These are phyloP conservation scores for Adansonia digitata DNA, from an alignment of 345 rosid species.

Conservation along the genomic window DNA sequence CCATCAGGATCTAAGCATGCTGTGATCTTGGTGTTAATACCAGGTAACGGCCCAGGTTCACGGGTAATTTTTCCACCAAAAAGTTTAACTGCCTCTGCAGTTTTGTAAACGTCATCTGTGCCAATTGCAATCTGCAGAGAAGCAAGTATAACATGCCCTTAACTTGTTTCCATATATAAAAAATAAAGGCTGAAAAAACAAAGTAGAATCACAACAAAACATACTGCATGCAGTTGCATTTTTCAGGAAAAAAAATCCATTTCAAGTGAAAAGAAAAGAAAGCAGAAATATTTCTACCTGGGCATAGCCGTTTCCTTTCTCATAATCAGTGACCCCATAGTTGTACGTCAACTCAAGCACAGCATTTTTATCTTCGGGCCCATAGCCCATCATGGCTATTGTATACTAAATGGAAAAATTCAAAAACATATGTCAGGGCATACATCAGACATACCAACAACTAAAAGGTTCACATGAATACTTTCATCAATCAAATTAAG, in stretches of 20 bases:
- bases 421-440: background rate
- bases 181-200: background rate
- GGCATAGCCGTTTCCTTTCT: slow-evolving; percentile 69
- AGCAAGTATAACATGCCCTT: background rate
- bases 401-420: slow-evolving; percentile 42
- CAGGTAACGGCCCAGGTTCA: slow-evolving; percentile 97
- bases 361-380: slow-evolving; percentile 66
- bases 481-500: background rate
- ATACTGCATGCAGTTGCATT: background rate
- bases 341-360: slow-evolving; percentile 73
- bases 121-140: slow-evolving; percentile 76
- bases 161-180: no score
- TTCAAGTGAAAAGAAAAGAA: background rate
- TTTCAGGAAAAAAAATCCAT: background rate
- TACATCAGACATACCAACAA: background rate
- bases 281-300: slow-evolving; percentile 37
- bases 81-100: slow-evolving; percentile 79
- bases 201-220: background rate
- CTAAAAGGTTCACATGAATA: background rate
- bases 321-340: slow-evolving; percentile 65
- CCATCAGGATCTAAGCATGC: slow-evolving; percentile 99
- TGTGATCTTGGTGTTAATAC: slow-evolving; percentile 89
- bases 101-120: slow-evolving; percentile 94
- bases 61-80: slow-evolving; percentile 90
- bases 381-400: slow-evolving; percentile 75